Evolutionary conservation across 306 rosid species (phyloP), one percentile per base, ranked within the genome.

Genomic region (Lablab purpureus): DNA sequence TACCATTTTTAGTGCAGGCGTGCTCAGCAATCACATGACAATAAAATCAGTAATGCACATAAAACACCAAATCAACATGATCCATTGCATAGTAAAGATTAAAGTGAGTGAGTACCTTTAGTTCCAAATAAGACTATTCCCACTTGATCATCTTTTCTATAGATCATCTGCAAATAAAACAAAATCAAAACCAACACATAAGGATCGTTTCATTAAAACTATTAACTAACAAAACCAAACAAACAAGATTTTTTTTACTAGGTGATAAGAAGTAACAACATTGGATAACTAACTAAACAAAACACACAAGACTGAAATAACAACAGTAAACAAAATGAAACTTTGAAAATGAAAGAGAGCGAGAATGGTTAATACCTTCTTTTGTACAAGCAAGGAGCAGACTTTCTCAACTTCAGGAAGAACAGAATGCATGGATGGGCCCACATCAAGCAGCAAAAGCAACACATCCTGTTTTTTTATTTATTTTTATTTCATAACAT

Each of bases 371-470:
- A n/a, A 36, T 74, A 89, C 98, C 91, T 94, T 94, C 87, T 92
- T 94, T 84, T 82, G 86, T 1, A 84, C 78, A 37, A 94, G 93
- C 87, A 89, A 47, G 50, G 97, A 92, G 78, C 91, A 89, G 46
- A 89, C 90, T 67, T 82, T 94, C 87, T 94, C 92, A 55, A 89
- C 78, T 75, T 85, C 89, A 11, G 95, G 95, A 85, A 94, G 87
- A 88, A 82, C 81, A n/a, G 46, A 21, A 85, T 92, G 97, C 99
- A 92, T 94, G 25, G 97, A 87, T 6, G 97, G 97, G 2, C 99
- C 94, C 69, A 92, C 97, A 85, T 94, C 97, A 82, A 94, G 84
- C 89, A 92, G 76, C 85, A 94, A 86, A 84, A 94, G 83, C 86
- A 90, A 80, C 7, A 80, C 87, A 78, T 91, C 99, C 97, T 94